Conservation (phyloP, 75 land plant species). For the Selaginella tamariscina region DNA sequence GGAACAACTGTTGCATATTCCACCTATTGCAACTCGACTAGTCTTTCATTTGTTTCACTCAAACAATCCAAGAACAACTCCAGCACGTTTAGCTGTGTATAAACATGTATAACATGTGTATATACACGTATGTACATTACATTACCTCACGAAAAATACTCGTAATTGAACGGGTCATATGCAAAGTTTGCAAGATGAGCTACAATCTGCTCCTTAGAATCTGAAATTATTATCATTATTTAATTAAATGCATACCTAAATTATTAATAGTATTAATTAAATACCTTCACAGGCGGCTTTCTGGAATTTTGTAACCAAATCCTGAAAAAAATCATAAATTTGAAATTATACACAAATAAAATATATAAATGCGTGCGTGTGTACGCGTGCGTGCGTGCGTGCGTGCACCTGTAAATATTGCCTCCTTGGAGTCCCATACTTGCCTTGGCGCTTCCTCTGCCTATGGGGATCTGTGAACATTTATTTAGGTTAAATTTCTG, state of each 20-base stretch:
- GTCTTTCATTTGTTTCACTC: conserved; percentile 83
- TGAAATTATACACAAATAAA: no score
- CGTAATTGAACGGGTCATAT: conserved; percentile 86
- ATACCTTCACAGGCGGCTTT: conserved; percentile 56
- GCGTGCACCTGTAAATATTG: conserved; percentile 62
- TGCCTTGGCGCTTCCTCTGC: conserved; percentile 75
- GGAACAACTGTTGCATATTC: conserved; percentile 67
- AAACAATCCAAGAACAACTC: conserved; percentile 93
- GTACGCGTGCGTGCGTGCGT: no score
- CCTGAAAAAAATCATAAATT: conserved; percentile 33
- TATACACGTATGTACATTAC: no score
- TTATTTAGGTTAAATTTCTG: neutral
- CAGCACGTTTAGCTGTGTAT: conserved; percentile 72
- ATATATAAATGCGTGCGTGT: no score
- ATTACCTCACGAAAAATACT: conserved; percentile 72
- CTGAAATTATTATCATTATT: conserved; percentile 26
- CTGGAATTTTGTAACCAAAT: conserved; percentile 68
- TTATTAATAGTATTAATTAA: neutral
- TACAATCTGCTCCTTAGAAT: conserved; percentile 65
- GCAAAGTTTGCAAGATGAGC: conserved; percentile 96
- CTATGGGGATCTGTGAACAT: conserved; percentile 68
- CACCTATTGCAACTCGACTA: conserved; percentile 85
- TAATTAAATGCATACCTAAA: neutral
- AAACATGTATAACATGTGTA: neutral
- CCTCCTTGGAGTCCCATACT: conserved; percentile 66